phyloP scores from a whole-genome alignment of 2,329 filamentous ascomycete genomes.

The Apiospora kogelbergensis region DNA sequence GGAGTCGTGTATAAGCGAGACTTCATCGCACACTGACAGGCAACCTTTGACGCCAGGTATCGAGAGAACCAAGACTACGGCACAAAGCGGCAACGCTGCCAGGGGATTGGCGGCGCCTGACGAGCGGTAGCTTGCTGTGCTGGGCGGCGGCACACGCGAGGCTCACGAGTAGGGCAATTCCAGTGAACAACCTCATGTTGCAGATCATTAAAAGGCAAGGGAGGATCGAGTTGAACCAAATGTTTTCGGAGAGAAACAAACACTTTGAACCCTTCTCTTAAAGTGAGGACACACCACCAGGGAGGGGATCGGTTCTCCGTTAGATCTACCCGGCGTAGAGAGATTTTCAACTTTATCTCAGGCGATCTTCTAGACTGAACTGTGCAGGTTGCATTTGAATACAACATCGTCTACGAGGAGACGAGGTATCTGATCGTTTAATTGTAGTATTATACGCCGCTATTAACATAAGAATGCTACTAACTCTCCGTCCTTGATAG shows the following conservation, averaged over 20 bases:
- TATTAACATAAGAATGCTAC: background rate
- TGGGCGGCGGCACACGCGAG: background rate
- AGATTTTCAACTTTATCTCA: background rate
- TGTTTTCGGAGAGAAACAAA: background rate
- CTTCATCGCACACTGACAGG: background rate
- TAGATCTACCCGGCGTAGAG: background rate
- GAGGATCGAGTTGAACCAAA: background rate
- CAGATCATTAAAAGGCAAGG: background rate
- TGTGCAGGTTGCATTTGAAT: background rate
- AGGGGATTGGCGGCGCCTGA: constrained; percentile 12
- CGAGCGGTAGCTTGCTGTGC: background rate
- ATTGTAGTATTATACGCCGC: background rate
- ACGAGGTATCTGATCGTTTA: background rate
- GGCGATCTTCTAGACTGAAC: background rate
- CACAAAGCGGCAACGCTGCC: constrained; percentile 29
- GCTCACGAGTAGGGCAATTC: background rate
- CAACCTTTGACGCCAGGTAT: background rate
- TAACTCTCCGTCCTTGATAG: background rate
- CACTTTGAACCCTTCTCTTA: background rate
- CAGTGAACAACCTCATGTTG: background rate
- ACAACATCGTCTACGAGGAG: background rate
- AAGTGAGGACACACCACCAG: background rate
- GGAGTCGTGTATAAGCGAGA: background rate
- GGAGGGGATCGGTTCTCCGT: background rate
- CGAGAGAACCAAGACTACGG: constrained; percentile 23